A percentile compares a stretch with the other conserved stretches of the same genome.
Evolutionary conservation across 2,329 filamentous ascomycete species (phyloP).

Genomic region (Ophiostoma novo-ulmi): DNA sequence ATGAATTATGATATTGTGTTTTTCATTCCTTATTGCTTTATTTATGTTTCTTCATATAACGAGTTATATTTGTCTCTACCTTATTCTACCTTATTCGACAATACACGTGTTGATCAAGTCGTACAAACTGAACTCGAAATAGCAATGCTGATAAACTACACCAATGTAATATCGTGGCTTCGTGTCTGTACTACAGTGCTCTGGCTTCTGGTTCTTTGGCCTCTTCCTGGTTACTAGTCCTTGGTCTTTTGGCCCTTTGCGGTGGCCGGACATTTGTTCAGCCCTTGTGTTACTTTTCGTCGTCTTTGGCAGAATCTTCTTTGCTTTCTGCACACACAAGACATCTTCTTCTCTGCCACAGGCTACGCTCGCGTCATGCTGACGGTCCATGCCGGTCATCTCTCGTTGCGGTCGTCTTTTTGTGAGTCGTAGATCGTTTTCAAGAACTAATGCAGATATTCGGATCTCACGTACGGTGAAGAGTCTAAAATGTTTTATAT

Average conservation of each 20-base stretch:
- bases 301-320: background rate
- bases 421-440: background rate
- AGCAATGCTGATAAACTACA: background rate
- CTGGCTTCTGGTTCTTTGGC: no score
- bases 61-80: background rate
- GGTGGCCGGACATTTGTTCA: slow-evolving; percentile 3
- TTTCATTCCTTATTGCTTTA: background rate
- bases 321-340: background rate
- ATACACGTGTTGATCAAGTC: background rate
- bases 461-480: background rate
- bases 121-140: background rate
- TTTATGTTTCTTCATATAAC: background rate
- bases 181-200: background rate
- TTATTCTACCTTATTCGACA: background rate
- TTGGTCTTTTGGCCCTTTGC: background rate
- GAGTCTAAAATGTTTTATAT: no score
- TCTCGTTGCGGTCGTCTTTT: background rate
- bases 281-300: background rate
- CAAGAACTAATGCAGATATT: background rate
- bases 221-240: no score
- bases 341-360: background rate
- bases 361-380: background rate
- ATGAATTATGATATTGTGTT: slow-evolving; percentile 1
- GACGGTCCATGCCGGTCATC: background rate
- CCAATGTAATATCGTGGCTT: background rate